A percentile compares a stretch with the other conserved stretches of the same genome.
phyloP scores from a whole-genome alignment of 2,329 filamentous ascomycete genomes.

The Penicillium oxalicum region DNA sequence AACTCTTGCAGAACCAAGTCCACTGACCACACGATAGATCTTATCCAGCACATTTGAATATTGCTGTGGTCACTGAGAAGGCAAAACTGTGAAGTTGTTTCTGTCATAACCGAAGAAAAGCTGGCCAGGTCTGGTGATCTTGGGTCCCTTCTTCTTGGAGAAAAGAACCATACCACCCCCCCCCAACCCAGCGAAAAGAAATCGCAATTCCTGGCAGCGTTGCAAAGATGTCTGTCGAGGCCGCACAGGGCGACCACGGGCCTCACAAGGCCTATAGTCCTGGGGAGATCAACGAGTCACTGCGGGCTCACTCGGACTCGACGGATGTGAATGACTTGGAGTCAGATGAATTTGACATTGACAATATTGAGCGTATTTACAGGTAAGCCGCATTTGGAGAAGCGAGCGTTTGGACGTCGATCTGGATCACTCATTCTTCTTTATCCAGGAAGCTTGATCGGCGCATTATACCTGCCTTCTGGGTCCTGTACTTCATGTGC shows the following conservation, averaged over 20 bases:
- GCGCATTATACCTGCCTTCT: conserved; percentile 68
- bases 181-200: background rate
- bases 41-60: too few relatives aligned
- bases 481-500: conserved; percentile 85
- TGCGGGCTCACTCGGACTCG: background rate
- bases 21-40: too few relatives aligned
- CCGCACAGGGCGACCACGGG: conserved; percentile 1
- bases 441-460: conserved; percentile 49
- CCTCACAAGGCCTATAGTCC: conserved; percentile 9
- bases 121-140: too few relatives aligned
- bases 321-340: conserved; percentile 16
- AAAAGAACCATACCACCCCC: background rate
- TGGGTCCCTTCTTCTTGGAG: too few relatives aligned
- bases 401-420: too few relatives aligned
- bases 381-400: conserved; percentile 18
- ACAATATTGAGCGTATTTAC: conserved; percentile 36
- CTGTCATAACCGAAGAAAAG: too few relatives aligned
- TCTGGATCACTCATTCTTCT: too few relatives aligned
- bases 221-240: conserved; percentile 9
- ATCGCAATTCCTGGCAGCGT: background rate
- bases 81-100: too few relatives aligned
- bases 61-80: too few relatives aligned
- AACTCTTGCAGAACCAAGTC: too few relatives aligned
- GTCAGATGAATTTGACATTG: conserved; percentile 26
- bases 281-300: conserved; percentile 11